Conservation (phyloP, 1,284 basidiomycete genomes). For the Stereum hirsutum region DNA sequence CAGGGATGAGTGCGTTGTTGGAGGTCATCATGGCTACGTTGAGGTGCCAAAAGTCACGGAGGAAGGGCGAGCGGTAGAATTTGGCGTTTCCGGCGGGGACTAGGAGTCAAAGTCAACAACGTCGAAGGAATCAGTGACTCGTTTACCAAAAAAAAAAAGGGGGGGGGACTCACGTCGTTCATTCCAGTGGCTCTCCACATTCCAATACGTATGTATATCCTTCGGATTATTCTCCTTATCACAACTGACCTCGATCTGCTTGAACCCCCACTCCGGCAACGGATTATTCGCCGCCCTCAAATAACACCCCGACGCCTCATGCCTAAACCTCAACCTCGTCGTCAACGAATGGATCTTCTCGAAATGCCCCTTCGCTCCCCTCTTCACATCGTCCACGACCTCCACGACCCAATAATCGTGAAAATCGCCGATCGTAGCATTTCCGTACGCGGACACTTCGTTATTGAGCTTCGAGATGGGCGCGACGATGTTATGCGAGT, state of each 20-base stretch:
- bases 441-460: conserved; percentile 93
- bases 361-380: conserved; percentile 49
- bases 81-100: conserved; percentile 80
- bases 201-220: conserved; percentile 93
- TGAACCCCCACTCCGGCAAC: conserved; percentile 98
- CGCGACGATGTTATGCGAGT: conserved; percentile 84
- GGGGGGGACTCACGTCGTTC: conserved; percentile 59
- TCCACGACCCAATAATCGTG: conserved; percentile 94
- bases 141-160: conserved; percentile 5
- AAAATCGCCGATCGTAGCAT: conserved; percentile 76
- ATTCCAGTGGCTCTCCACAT: conserved; percentile 97
- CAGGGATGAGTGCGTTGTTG: conserved; percentile 95
- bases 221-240: conserved; percentile 79
- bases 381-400: conserved; percentile 84
- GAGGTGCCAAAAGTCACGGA: conserved; percentile 96
- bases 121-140: conserved; percentile 2
- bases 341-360: conserved; percentile 82
- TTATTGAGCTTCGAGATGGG: conserved; percentile 87
- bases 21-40: conserved; percentile 99
- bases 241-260: conserved; percentile 96
- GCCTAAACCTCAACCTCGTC: conserved; percentile 81
- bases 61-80: conserved; percentile 86
- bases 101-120: conserved; percentile 20
- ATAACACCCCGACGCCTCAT: conserved; percentile 79
- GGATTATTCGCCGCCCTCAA: conserved; percentile 83